Base-by-base conservation (phyloP, 805 yeast species). In the Ogataea kodamae region DNA sequence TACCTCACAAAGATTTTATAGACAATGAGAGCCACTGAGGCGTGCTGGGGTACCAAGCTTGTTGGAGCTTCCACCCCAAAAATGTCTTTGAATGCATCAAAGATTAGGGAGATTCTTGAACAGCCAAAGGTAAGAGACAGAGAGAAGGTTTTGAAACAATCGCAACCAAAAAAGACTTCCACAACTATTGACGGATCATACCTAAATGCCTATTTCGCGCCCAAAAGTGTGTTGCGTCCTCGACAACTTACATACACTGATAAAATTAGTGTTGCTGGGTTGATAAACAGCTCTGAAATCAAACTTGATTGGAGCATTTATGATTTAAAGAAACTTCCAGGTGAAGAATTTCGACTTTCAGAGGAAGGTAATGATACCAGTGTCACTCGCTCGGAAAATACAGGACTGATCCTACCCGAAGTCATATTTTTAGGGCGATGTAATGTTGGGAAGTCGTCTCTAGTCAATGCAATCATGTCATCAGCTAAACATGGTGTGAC, bases 381-480 rank as follows among this genome's bases (percentile, higher is more conserved):
- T 3, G 43, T 35, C 16, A 33, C 17, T 11, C 31, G 32, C 20
- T 28, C 28, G n/a, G 22, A 33, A 13, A 15, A 24, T 6, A 18
- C 25, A 7, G 43, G 43, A 16, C 14, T 15, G 45, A 63, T 61
- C 10, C 61, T 82, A 9, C 95, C 96, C 0, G 96, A 87, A 50
- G 73, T 87, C 4, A 63, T 81, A 3, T 68, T 88, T 28, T 47
- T 88, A 27, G 96, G 97, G 0, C 73, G 85, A 43, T 81, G 94
- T 29, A 88, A 88, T 48, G 88, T 81, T 6, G 97, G 96, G 0
- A 88, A 88, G 52, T 84, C 95, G 0, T 77, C 94, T 0, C 54
- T 88, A 16, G 62, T 88, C 24, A 83, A 84, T 49, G 72, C 72
- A 9, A 36, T 86, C 6, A 59, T 83, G 4, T 62, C 76, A 1